Evolutionary conservation across 2,329 filamentous ascomycete genomes (phyloP).

Genomic region (Endocalyx cinctus): DNA sequence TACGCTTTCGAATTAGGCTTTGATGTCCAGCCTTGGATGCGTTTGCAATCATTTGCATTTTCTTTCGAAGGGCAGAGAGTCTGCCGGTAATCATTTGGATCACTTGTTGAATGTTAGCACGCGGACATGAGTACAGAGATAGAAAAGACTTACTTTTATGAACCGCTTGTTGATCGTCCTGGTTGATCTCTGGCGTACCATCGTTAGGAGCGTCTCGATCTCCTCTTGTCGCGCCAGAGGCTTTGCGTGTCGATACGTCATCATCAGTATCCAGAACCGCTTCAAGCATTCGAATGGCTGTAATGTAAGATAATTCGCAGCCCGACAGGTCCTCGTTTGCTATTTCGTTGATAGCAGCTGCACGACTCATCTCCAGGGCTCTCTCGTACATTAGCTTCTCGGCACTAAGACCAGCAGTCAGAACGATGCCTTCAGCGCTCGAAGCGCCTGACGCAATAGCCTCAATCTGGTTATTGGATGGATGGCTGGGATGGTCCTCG

Average conservation of each 20-base stretch:
- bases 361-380: constrained; percentile 91
- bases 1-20: constrained; percentile 42
- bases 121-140: constrained; percentile 10
- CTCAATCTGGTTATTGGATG: constrained; percentile 65
- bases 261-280: constrained; percentile 86
- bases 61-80: constrained; percentile 53
- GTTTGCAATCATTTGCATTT: constrained; percentile 57
- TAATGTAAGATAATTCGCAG: constrained; percentile 90
- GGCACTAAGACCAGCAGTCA: constrained; percentile 86
- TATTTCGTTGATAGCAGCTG: constrained; percentile 92
- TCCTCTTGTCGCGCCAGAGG: constrained; percentile 36
- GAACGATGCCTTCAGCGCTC: constrained; percentile 71
- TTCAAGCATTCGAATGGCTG: constrained; percentile 90
- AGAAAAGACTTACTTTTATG: constrained; percentile 53
- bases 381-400: constrained; percentile 98
- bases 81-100: constrained; percentile 59
- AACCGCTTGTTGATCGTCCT: constrained; percentile 68
- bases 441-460: constrained; percentile 55
- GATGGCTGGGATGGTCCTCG: constrained; percentile 79
- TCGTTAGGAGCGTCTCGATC: constrained; percentile 38
- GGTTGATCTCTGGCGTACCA: constrained; percentile 50
- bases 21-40: constrained; percentile 48
- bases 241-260: constrained; percentile 37
- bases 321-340: constrained; percentile 82
- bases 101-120: constrained; percentile 40